Conservation (phyloP, 2,329 filamentous ascomycete genomes). For the Leptoxyphium fumago region DNA sequence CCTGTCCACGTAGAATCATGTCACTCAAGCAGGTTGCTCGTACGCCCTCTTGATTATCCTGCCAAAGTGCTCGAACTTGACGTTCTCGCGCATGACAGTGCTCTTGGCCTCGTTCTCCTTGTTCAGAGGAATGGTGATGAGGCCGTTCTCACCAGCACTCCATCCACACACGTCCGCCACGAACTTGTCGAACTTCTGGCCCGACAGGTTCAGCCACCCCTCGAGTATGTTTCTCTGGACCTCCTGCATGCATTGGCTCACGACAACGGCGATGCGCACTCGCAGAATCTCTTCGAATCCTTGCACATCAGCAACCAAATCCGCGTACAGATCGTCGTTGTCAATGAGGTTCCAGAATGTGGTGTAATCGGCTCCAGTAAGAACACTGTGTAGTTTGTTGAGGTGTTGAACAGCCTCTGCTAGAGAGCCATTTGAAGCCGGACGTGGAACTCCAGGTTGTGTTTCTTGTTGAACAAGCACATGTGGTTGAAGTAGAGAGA, state of each 20-base stretch:
- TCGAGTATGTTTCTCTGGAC: constrained; percentile 39
- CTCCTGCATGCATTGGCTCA: constrained; percentile 73
- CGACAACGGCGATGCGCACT: constrained; percentile 73
- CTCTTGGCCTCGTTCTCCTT: constrained; percentile 97
- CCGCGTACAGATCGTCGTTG: constrained; percentile 87
- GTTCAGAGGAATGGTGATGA: constrained; percentile 71
- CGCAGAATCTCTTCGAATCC: constrained; percentile 93
- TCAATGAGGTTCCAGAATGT: constrained; percentile 89
- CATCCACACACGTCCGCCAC: constrained; percentile 54
- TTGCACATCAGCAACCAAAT: constrained; percentile 82
- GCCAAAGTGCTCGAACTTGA: constrained; percentile 75
- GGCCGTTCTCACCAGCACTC: constrained; percentile 49
- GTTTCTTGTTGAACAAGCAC: constrained; percentile 48
- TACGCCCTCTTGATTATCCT: constrained; percentile 71
- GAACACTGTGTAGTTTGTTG: constrained; percentile 66
- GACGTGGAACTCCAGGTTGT: constrained; percentile 24
- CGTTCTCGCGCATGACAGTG: constrained; percentile 86
- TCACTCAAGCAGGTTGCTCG: constrained; percentile 52
- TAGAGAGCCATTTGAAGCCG: constrained; percentile 44
- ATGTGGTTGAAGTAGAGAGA: constrained; percentile 83
- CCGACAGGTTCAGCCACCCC: constrained; percentile 33
- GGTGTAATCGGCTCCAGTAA: constrained; percentile 79
- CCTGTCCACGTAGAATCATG: too few relatives aligned
- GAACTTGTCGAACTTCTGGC: constrained; percentile 34
- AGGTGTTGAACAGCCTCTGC: constrained; percentile 86